Base-by-base conservation (phyloP, 179 eudicot genomes). In the Beta lomatogona region DNA sequence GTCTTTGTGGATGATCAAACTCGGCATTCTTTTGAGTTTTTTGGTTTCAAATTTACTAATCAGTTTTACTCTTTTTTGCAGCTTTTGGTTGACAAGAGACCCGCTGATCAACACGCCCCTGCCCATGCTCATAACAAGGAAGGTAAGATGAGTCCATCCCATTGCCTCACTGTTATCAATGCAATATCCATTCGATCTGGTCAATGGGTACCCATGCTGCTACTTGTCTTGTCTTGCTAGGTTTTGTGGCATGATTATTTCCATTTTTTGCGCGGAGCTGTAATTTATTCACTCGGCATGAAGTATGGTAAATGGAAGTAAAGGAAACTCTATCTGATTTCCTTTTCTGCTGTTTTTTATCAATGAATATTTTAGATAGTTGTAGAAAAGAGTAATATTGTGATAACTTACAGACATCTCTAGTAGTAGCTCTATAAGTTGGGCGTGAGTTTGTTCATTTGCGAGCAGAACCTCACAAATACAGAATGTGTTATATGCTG, bases 1-100 rank as follows among this genome's bases (percentile, higher is more conserved):
- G 69, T 64, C 18, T 10, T 11, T 64, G 44, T 25, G 69, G 41
- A 64, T 64, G 2, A 52, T 77, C 45, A 66, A 16, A 28, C 13
- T 66, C 6, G 4, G 60, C 59, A 12, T 52, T 46, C 53, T 78
- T 36, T 54, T 46, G 9, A 58, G 68, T 66, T 31, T 48, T 67
- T 50, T 22, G 70, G 41, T 60, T 48, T n/a, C 13, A 22, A 41
- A 15, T 28, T 13, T 46, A 16, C 22, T 68, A 12, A 28, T 50
- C n/a, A 45, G 16, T 10, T 9, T 53, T 81, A 58, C 52, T 60
- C 9, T 80, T 85, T 85, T 74, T 63, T 71, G 79, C 92, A 94
- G 98, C 86, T 94, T 82, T 84, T 94, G 84, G 91, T 91, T 77
- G 97, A 93, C 85, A 89, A 88, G 85, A 84, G 90, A 82, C 87